Base-by-base conservation (phyloP, 208 protist species). In the Leishmania gerbilli region DNA sequence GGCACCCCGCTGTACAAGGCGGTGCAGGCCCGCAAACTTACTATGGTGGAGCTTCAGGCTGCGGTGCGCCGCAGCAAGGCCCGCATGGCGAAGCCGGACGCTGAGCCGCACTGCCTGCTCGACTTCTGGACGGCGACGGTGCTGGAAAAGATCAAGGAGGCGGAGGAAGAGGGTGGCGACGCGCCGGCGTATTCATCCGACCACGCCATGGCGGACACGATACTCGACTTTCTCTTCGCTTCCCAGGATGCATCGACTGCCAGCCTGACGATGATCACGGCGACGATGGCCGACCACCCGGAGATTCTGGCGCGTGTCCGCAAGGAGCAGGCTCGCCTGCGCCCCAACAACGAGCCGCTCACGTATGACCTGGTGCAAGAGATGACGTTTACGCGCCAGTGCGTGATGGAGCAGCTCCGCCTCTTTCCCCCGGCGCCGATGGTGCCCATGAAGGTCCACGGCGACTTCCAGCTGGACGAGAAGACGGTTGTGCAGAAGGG, bases 201-300 rank as follows among this genome's bases (percentile, higher is more conserved):
- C 86, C 86, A 98, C 81, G 93, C 91, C 68, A 97, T 98, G 84
- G 96, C 96, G 1, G 94, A 95, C 80, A 96, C 91, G 40, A 93
- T 98, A 74, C 87, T 99, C 17, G 93, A 97, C 86, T 99, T 99
- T 79, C 89, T 99, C 74, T 99, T 99, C 86, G 97, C 97, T 42
- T 97, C 93, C n/a, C 95, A 98, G 86, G 94, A 94, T 49, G 94
- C 90, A 47, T 94, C 90, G 34, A 96, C 93, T 13, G 93, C 96
- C 9, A 92, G 97, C 58, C 80, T 97, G 71, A 98, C 94, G 71
- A 93, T 95, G 84, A 93, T 97, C 81, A 90, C 89, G 17, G 87
- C 95, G 72, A 95, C 91, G 34, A 96, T 99, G 92, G 92, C 92
- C 8, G 91, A 98, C 79, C 88, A 95, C 51, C 93, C 95, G 15